Base-by-base conservation (phyloP, 106 monocot genomes). In the Allium fistulosum region DNA sequence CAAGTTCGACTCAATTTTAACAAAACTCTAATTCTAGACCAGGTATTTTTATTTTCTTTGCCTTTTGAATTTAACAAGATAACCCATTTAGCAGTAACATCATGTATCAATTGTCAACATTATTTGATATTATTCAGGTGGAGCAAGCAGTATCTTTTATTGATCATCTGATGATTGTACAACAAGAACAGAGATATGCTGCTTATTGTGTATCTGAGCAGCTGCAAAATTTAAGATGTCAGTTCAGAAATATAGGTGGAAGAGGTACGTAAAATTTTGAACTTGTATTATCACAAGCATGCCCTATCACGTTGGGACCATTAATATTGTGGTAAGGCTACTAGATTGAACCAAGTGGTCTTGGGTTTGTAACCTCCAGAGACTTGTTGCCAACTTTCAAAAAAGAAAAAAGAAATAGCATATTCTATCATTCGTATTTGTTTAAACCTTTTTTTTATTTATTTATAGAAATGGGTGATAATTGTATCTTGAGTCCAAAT, bases 11-110 rank as follows among this genome's bases (percentile, higher is more conserved):
- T 75, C 1, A 82, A 79, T 72, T 89, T 92, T 65, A 77, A 82
- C 65, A 86, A 92, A 73, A 86, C 86, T 74, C 75, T 97, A 17
- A 82, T 52, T 49, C 69, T 88, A 46, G 91, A 88, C 74, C 90
- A 79, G 87, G 94, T 85, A 56, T 67, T 46, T 52, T 62, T 67
- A n/a, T 3, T 26, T 17, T 45, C 10, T 53, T 6, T 28, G 28
- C 28, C 28, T 28, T 28, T 28, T 28, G 28, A 28, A 15, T 71
- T 79, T 51, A 12, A 10, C 8, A 27, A 10, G n/a, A 49, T 2
- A 55, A 61, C 22, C 28, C 28, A 28, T 28, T 28, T 3, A 28
- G 28, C 28, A 28, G n/a, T n/a, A 28, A 28, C 28, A 28, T 28
- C 28, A 28, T 28, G 28, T 28, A 28, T 28, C 28, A 28, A 28